Conservation (phyloP, 371 early-diverging fungal genomes). For the Mucor saturninus region DNA sequence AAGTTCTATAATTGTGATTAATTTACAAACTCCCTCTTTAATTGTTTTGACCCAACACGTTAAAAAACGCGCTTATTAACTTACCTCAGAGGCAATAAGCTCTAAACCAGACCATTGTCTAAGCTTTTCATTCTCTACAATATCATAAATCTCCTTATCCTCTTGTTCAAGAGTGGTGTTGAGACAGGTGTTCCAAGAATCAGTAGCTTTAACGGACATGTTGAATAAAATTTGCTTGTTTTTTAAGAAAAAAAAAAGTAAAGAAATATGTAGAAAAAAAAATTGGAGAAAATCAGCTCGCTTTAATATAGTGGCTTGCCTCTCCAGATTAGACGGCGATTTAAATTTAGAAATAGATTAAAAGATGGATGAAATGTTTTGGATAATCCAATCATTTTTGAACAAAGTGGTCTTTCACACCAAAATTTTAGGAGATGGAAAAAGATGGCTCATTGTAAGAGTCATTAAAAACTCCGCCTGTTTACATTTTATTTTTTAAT, state of each 20-base stretch:
- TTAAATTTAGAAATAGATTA: slow-evolving; percentile 23
- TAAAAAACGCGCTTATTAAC: not conserved
- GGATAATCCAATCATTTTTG: slow-evolving; percentile 30
- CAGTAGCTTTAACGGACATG: slow-evolving; percentile 51
- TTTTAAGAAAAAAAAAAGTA: slow-evolving; percentile 5
- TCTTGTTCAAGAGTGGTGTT: slow-evolving; percentile 81
- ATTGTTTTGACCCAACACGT: not conserved
- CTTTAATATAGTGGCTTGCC: slow-evolving; percentile 29
- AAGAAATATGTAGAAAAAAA: slow-evolving; percentile 13
- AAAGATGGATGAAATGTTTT: slow-evolving; percentile 24
- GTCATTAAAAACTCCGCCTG: slow-evolving; percentile 13
- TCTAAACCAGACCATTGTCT: slow-evolving; percentile 97
- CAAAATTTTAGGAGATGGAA: slow-evolving; percentile 9
- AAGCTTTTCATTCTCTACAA: slow-evolving; percentile 96
- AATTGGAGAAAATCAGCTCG: not conserved
- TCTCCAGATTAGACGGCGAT: slow-evolving; percentile 8
- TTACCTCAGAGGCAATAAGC: slow-evolving; percentile 97
- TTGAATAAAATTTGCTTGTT: slow-evolving; percentile 4
- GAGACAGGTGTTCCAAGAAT: slow-evolving; percentile 69
- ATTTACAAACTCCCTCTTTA: not conserved
- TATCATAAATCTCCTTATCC: slow-evolving; percentile 92
- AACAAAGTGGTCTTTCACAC: slow-evolving; percentile 7
- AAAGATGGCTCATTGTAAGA: slow-evolving; percentile 17
- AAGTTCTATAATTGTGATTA: slow-evolving; percentile 81
- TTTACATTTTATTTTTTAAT: not conserved